Conservation (phyloP, 805 yeast genomes). For the Saccharomycopsis javanensis region DNA sequence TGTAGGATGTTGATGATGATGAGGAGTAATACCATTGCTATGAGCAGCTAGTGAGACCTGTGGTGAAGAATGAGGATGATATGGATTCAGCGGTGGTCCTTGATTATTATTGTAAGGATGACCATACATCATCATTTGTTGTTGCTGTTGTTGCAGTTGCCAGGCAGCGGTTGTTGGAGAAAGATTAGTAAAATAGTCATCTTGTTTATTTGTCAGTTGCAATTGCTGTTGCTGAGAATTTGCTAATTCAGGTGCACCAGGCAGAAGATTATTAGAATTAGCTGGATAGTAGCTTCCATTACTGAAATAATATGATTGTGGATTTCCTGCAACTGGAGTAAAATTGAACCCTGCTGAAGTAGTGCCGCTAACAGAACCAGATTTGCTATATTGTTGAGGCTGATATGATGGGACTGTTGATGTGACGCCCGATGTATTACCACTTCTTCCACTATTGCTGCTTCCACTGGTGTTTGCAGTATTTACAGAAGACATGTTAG, state of each 20-base stretch:
- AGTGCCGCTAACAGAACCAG: background rate
- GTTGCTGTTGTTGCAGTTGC: conserved; percentile 5
- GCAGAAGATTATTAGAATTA: background rate
- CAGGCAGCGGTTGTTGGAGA: background rate
- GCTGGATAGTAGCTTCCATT: background rate
- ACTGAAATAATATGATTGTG: background rate
- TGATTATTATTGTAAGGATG: conserved; percentile 1
- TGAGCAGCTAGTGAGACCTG: background rate
- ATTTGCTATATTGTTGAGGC: background rate
- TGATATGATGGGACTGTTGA: background rate
- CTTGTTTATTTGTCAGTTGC: background rate
- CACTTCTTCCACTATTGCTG: background rate
- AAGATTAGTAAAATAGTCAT: background rate
- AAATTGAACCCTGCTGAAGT: background rate
- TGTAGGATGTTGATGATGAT: background rate
- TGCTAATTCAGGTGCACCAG: background rate
- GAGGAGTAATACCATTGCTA: background rate
- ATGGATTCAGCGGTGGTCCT: background rate
- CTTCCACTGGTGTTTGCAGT: background rate
- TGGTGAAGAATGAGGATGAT: background rate
- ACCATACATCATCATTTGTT: conserved; percentile 1
- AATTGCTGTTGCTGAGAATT: background rate
- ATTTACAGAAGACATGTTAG: background rate
- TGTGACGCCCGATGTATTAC: background rate
- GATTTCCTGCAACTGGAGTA: background rate